Evolutionary conservation across 352 stramenopile species (phyloP), one percentile per base, ranked within the genome.

Genomic region (Paralagenidium karlingii): DNA sequence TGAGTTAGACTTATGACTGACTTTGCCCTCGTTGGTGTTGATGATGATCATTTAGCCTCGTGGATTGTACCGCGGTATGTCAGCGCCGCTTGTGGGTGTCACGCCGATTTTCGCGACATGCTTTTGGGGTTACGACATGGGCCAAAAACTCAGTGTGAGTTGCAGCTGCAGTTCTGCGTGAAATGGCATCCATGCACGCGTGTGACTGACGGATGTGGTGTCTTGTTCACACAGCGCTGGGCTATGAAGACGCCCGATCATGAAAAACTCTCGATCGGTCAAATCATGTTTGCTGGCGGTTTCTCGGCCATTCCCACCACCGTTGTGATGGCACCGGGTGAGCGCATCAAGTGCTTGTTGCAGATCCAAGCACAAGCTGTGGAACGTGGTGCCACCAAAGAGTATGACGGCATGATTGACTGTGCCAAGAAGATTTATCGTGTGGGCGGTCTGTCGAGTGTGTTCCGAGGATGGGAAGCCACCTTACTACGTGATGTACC

Each of bases 91-190:
- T 19, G 73, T 95, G 21, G 94, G 92, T 5, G 76, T 98, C 9
- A 92, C 87, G 6, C 94, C 94, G 27, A 97, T 98, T 41, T 99
- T 98, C 51, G 94, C 94, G 5, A 76, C 96, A 5, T 96, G 78
- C 60, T 99, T 99, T 67, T 98, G 94, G 94, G 94, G 92, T 29
- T 97, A 98, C 59, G 94, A 98, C 60, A 86, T 98, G 62, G 94
- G 94, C 54, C 89, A 97, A 45, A 59, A 89, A 38, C 71, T 97
- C 49, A 75, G 74, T 49, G 87, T 97, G 51, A 38, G 64, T 53
- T 38, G 15, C 18, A 22, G 13, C 32, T 34, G 2, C 5, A 18
- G 4, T 44, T 3, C 20, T 18, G 43, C n/a, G 16, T 20, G 4
- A 12, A 15, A 18, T 15, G 3, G 15, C 18, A 47, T 2, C 7